Percentiles rank a stretch among this genome's conserved stretches.
Conservation (phyloP, 345 rosid species). For the Moringa oleifera region DNA sequence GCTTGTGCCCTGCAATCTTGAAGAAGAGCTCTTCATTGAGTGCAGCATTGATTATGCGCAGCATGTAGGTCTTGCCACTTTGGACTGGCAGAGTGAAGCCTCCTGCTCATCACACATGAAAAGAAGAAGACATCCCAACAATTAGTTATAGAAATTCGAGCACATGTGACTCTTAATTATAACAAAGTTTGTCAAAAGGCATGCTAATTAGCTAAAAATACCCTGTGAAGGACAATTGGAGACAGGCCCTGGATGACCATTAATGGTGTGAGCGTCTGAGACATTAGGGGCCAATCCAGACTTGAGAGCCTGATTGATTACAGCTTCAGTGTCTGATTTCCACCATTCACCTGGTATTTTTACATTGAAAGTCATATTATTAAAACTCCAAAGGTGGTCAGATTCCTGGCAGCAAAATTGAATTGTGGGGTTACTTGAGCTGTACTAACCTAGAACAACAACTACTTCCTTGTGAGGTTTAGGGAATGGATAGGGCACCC, state of each 20-base stretch:
- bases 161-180: too few species aligned
- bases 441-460: constrained; percentile 45
- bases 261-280: constrained; percentile 92
- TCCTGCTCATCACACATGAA: constrained; percentile 12
- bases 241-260: constrained; percentile 68
- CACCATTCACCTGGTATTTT: constrained; percentile 70
- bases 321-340: constrained; percentile 89
- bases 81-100: constrained; percentile 57
- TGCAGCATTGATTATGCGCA: constrained; percentile 84
- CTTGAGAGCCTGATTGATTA: constrained; percentile 75
- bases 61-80: constrained; percentile 65
- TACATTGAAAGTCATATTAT: neutral
- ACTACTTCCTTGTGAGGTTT: constrained; percentile 69
- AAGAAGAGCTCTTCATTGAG: constrained; percentile 96
- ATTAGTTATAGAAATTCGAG: too few species aligned
- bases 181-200: too few species aligned
- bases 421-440: too few species aligned
- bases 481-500: constrained; percentile 89
- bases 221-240: constrained; percentile 58
- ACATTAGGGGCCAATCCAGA: constrained; percentile 85
- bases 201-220: constrained; percentile 13
- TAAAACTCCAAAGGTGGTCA: neutral
- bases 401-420: constrained; percentile 1
- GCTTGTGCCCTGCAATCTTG: constrained; percentile 80
- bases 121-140: neutral